These are phyloP conservation scores for Xylaria arbuscula DNA, from an alignment of 2,329 filamentous ascomycete genomes.

Conservation along the genomic window DNA sequence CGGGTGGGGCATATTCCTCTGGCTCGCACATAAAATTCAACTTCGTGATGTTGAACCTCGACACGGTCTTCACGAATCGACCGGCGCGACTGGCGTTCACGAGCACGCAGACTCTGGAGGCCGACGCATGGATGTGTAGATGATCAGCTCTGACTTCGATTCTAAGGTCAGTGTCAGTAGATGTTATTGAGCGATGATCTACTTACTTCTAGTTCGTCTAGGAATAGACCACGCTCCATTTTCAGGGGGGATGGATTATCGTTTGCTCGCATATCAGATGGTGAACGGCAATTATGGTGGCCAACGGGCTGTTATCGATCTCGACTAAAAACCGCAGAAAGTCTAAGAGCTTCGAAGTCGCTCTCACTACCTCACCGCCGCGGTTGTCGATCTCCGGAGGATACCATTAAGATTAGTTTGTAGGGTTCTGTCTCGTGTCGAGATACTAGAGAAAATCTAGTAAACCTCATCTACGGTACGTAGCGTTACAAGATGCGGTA, in stretches of 20 bases:
- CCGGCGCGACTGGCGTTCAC: slow-evolving; percentile 10
- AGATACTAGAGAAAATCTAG: too few species aligned
- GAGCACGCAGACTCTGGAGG: neutral
- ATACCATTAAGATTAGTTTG: too few species aligned
- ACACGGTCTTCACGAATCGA: slow-evolving; percentile 19
- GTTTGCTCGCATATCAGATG: neutral
- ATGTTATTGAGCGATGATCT: neutral
- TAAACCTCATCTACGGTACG: too few species aligned
- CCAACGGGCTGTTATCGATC: too few species aligned
- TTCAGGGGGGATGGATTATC: neutral
- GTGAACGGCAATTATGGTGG: neutral
- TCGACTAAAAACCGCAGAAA: neutral
- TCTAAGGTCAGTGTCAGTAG: neutral
- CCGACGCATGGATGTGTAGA: neutral
- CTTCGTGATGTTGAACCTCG: slow-evolving; percentile 23
- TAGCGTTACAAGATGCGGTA: too few species aligned
- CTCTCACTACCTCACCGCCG: neutral
- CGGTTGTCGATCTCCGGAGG: too few species aligned
- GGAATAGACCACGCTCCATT: neutral
- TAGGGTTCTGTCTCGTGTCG: too few species aligned
- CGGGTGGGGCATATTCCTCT: too few species aligned
- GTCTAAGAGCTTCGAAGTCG: neutral
- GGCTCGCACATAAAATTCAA: slow-evolving; percentile 6
- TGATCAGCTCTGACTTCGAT: neutral
- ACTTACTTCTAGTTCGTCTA: neutral